phyloP scores from a whole-genome alignment of 768 basidiomycete species.

The Kwoniella sp. region DNA sequence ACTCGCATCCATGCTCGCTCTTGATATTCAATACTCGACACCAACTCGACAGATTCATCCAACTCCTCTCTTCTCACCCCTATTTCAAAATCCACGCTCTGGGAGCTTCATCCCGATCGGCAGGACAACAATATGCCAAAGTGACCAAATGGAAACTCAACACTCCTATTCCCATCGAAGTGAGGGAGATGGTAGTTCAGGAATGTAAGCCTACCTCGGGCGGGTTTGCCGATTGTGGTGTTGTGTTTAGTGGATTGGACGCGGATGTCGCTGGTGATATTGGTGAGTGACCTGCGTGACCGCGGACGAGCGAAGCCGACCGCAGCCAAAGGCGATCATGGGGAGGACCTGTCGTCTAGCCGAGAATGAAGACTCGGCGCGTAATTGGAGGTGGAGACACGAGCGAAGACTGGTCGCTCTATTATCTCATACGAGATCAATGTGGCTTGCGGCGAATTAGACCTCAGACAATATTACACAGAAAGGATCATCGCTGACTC shows the following conservation, averaged over 20 bases:
- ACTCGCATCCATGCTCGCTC: no score
- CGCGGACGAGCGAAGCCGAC: no score
- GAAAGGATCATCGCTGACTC: no score
- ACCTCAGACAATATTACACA: no score
- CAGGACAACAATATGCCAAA: conserved; percentile 79
- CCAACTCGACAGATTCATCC: conserved; percentile 64
- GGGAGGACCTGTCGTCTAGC: no score
- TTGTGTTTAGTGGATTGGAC: conserved; percentile 96
- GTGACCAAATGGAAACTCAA: conserved; percentile 80
- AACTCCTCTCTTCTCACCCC: conserved; percentile 80
- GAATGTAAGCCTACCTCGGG: conserved; percentile 69
- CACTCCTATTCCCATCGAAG: conserved; percentile 68
- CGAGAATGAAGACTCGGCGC: no score
- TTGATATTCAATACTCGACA: no score
- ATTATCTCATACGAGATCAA: no score
- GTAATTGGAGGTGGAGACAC: no score
- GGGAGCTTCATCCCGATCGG: conserved; percentile 84
- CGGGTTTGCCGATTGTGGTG: conserved; percentile 74
- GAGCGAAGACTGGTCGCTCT: no score
- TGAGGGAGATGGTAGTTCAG: conserved; percentile 67
- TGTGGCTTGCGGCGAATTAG: no score
- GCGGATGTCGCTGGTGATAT: conserved; percentile 92
- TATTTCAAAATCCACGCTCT: conserved; percentile 85
- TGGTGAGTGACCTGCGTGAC: conserved; percentile 68
- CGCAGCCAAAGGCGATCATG: no score